These are phyloP conservation scores for Centaurea solstitialis DNA, from an alignment of 129 eudicot genomes.

Conservation along the genomic window DNA sequence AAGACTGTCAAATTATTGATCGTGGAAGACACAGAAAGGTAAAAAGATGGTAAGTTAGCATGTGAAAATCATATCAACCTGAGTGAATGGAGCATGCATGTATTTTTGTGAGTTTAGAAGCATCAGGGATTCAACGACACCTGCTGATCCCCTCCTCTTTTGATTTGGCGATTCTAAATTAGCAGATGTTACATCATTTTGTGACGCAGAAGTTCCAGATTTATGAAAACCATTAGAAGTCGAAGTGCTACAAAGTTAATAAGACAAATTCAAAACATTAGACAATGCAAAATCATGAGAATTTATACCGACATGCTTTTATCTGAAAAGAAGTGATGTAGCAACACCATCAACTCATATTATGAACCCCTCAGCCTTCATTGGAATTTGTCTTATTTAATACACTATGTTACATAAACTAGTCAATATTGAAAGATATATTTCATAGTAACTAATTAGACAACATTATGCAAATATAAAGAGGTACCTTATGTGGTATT, in stretches of 20 bases:
- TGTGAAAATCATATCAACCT: conserved; percentile 47
- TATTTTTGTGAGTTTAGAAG: conserved; percentile 57
- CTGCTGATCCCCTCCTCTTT: conserved; percentile 71
- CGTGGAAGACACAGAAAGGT: not conserved
- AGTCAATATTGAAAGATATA: not conserved
- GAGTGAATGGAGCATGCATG: conserved; percentile 93
- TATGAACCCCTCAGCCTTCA: not conserved
- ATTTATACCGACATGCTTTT: not conserved
- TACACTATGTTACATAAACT: not conserved
- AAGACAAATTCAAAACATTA: conserved; percentile 16
- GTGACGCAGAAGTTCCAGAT: conserved; percentile 26
- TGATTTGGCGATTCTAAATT: conserved; percentile 31
- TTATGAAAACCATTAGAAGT: conserved; percentile 25
- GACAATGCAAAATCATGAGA: not conserved
- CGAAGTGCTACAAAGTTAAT: conserved; percentile 36
- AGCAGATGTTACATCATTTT: conserved; percentile 22
- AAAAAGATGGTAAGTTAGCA: conserved; percentile 8
- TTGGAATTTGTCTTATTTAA: not conserved
- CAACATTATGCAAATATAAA: not conserved
- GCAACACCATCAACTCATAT: not conserved
- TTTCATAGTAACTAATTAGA: not conserved
- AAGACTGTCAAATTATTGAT: not conserved
- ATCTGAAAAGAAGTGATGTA: not conserved
- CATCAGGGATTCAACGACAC: conserved; percentile 68
- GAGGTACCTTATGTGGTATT: not conserved